phyloP scores from a whole-genome alignment of 164 flowering plant genomes.

The Euptelea pleiosperma region DNA sequence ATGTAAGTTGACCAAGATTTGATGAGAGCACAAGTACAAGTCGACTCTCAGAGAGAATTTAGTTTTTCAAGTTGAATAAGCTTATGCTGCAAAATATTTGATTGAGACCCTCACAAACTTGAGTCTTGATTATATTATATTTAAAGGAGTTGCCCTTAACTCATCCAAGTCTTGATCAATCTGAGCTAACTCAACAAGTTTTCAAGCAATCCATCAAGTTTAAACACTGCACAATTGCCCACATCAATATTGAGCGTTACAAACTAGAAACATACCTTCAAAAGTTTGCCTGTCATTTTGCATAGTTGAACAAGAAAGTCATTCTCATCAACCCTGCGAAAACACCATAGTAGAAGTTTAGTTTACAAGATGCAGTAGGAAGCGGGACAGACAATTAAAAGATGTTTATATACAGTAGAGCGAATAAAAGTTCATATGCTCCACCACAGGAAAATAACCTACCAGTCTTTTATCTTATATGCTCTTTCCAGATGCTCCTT shows the following conservation, averaged over 20 bases:
- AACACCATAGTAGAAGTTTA: slow-evolving; percentile 1
- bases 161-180: no score
- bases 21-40: no score
- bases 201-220: no score
- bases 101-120: no score
- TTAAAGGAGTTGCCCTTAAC: no score
- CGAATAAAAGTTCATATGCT: neutral
- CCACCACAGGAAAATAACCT: slow-evolving; percentile 16
- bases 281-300: slow-evolving; percentile 75
- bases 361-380: neutral
- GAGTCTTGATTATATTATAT: no score
- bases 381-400: slow-evolving; percentile 4
- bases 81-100: no score
- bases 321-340: slow-evolving; percentile 79
- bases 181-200: no score
- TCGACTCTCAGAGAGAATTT: no score
- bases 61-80: no score
- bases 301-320: slow-evolving; percentile 92
- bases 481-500: slow-evolving; percentile 85
- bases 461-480: slow-evolving; percentile 85
- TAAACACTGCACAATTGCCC: no score
- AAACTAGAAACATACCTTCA: slow-evolving; percentile 51
- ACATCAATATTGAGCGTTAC: slow-evolving; percentile 1
- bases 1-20: no score
- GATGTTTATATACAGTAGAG: neutral